Evolutionary conservation across 2,329 filamentous ascomycete species (phyloP), one percentile per base, ranked within the genome.

Genomic region (Arthroderma uncinatum): DNA sequence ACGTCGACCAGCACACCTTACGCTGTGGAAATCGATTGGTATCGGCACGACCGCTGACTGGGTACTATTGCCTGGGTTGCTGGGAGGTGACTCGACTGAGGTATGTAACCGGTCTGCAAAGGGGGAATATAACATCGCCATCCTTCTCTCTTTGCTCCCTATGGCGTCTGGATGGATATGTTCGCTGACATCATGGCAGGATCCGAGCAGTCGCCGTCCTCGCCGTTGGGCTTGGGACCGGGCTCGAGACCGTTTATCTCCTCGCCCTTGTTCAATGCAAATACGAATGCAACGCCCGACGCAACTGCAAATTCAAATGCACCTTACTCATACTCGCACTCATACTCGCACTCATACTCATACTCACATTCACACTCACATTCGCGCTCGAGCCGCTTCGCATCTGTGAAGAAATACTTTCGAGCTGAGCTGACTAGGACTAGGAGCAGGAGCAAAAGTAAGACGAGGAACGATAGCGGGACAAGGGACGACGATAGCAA

Each of bases 371-470:
- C 53, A 28, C 37, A 53, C 53, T 39, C 48, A 58, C 40, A 25
- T 52, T 53, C 57, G 57, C 54, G 44, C 30, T 60, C 58, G 25
- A 60, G 58, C 34, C 58, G 60, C 6, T 58, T 63, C 47, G 33
- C 61, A 6, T 60, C 60, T 21, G 58, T 62, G 47, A 63, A 50
- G n/a, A 57, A 58, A 50, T 62, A 62, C 57, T 57, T 63, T 47
- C 58, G 57, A 12, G n/a, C 61, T 34, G 40, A 44, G 21, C 39
- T 33, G 28, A 47, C 54, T n/a, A 53, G 12, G 23, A 10, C 8
- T 37, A 44, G 34, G 9, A 55, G 36, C 23, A 42, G 37, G 14
- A 55, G 52, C 40, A 54, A 36, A 21, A 48, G 44, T 12, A 48
- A 33, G 40, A 23, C 40, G 9, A 44, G 40, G 5, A 44, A 44